Base-by-base conservation (phyloP, 192 early-diverging fungal species). In the Coemansia brasiliensis region DNA sequence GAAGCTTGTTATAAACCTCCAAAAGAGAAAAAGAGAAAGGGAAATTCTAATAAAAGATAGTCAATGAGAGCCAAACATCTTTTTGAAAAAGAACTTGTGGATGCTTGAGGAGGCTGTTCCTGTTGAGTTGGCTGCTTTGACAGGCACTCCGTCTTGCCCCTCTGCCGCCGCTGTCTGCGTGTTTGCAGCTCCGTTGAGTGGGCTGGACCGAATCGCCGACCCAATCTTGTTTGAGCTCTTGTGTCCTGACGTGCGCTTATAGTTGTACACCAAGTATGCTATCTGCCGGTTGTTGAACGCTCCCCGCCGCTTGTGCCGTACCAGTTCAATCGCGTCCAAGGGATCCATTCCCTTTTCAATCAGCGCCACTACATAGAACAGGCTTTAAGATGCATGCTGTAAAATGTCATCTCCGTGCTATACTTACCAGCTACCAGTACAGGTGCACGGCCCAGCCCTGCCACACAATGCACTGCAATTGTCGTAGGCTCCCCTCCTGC, bases 371-470 rank as follows among this genome's bases (percentile, higher is more conserved):
- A 72, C 17, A 52, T 5, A 15, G 2, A 32, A 2, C 13, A 5
- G 48, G n/a, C n/a, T n/a, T 50, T 50, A 50, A 24, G 17, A 45
- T 11, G n/a, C 18, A 17, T 45, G 17, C 18, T 22, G 9, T 9
- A 45, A 45, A n/a, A 9, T 7, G 0, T n/a, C n/a, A n/a, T n/a
- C n/a, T n/a, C n/a, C n/a, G n/a, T n/a, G n/a, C n/a, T n/a, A n/a
- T 10, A 55, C 69, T 61, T 65, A 72, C 69, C 61, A 0, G 90
- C 88, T 8, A 91, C 95, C 9, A 99, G 79, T 15, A 94, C 88
- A 1, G 96, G 96, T 3, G 96, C 96, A 21, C 96, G 88, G 5
- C 95, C 95, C 5, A 98, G 83, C 22, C 95, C 95, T 4, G 95
- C 93, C 17, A 98, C 94, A 65, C 95, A 98, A 63, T 98, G 95